phyloP scores from a whole-genome alignment of 1,139 yeast genomes.

The Yamadazyma songkhlaensis region DNA sequence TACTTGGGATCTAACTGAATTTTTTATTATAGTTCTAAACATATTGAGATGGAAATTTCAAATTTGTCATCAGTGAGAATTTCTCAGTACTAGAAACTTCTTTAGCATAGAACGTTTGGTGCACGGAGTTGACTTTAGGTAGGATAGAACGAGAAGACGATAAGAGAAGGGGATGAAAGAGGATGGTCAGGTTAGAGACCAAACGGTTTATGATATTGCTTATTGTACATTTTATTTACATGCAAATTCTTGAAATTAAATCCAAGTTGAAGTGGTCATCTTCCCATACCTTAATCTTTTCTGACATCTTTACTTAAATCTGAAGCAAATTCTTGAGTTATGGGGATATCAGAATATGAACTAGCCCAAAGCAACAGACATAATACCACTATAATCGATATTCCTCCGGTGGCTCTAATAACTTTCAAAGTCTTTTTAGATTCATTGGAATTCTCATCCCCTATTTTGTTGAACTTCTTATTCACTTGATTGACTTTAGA shows the following conservation, averaged over 20 bases:
- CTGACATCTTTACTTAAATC: conserved; percentile 25
- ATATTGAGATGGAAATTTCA: conserved; percentile 5
- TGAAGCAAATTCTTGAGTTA: conserved; percentile 12
- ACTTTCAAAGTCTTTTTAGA: conserved; percentile 28
- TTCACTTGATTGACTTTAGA: conserved; percentile 4
- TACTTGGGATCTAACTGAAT: conserved; percentile 1
- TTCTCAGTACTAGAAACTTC: neutral
- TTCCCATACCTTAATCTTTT: neutral
- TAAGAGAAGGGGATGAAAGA: no score
- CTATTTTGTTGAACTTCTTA: conserved; percentile 21
- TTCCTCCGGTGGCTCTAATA: conserved; percentile 32
- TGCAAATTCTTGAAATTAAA: neutral
- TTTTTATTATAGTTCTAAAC: conserved; percentile 7
- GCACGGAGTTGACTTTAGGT: no score
- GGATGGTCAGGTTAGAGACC: no score
- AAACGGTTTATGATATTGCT: no score
- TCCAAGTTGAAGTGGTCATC: no score
- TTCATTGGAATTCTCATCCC: conserved; percentile 33
- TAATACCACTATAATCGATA: conserved; percentile 31
- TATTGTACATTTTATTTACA: conserved; percentile 1
- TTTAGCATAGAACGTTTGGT: no score
- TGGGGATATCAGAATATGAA: conserved; percentile 15
- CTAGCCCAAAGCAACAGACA: conserved; percentile 37
- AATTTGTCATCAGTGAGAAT: conserved; percentile 5
- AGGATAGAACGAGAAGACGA: no score